phyloP scores from a whole-genome alignment of 441 rosid species.

The Euphorbia celastroides region DNA sequence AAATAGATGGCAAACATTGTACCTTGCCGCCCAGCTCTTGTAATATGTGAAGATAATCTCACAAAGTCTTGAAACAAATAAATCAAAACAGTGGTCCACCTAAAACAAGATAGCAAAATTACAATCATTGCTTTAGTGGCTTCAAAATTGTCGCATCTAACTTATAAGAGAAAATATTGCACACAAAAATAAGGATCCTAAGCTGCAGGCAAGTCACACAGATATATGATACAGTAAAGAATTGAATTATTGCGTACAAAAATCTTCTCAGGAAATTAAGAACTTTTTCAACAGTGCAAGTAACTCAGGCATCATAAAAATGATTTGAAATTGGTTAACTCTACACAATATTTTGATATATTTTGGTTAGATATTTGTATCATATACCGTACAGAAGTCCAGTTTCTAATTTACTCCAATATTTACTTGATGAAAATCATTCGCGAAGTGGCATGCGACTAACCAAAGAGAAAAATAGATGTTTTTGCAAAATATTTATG shows the following conservation, averaged over 20 bases:
- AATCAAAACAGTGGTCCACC: conserved; percentile 99
- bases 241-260: background rate
- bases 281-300: background rate
- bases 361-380: no score
- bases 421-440: background rate
- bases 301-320: background rate
- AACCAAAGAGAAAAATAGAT: background rate
- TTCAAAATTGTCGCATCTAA: background rate
- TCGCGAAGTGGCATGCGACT: background rate
- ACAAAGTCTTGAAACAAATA: conserved; percentile 80
- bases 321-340: no score
- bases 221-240: background rate
- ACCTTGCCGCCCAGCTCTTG: conserved; percentile 99
- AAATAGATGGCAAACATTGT: conserved; percentile 20
- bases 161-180: background rate
- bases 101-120: conserved; percentile 27
- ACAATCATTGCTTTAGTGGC: conserved; percentile 11
- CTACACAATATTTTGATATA: no score
- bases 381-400: no score
- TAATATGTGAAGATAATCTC: conserved; percentile 88
- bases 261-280: conserved; percentile 7
- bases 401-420: background rate
- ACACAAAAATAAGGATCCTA: background rate
- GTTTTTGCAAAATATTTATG: no score
- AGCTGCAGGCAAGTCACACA: background rate